A percentile compares a stretch with the other conserved stretches of the same genome.
These are phyloP conservation scores for Aureobasidium zeae DNA, from an alignment of 2,329 filamentous ascomycete species.

Conservation along the genomic window DNA sequence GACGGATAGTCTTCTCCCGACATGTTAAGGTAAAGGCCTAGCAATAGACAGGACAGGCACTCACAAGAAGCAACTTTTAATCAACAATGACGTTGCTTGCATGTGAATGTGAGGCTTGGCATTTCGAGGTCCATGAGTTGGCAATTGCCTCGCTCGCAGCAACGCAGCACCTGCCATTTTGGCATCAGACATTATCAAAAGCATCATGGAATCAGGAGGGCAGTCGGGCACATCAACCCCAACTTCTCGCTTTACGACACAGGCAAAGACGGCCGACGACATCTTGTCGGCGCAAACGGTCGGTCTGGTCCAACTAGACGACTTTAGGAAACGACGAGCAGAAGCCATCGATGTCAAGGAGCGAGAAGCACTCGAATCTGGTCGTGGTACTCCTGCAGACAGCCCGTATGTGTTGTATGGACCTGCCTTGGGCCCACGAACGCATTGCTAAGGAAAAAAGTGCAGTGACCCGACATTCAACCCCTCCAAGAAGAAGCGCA, in stretches of 20 bases:
- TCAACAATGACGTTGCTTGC: neutral
- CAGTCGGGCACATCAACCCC: conserved; percentile 21
- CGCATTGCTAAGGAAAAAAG: conserved; percentile 46
- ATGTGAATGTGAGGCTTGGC: conserved; percentile 12
- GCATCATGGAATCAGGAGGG: conserved; percentile 17
- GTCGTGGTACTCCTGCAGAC: conserved; percentile 39
- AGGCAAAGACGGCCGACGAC: conserved; percentile 69
- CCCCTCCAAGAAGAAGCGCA: conserved; percentile 51
- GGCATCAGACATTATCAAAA: no score
- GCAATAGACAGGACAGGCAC: no score
- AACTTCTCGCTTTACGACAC: conserved; percentile 58
- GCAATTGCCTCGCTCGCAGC: no score
- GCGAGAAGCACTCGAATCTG: conserved; percentile 13
- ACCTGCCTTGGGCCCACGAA: conserved; percentile 19
- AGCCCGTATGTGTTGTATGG: conserved; percentile 39
- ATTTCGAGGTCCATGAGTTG: no score
- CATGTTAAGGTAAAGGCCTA: no score
- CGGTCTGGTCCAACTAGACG: conserved; percentile 80
- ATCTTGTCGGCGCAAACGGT: conserved; percentile 78
- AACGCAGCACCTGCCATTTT: no score
- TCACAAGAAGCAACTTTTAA: no score
- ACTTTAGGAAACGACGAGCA: conserved; percentile 91
- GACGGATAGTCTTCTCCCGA: conserved; percentile 15
- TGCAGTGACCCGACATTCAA: conserved; percentile 45
- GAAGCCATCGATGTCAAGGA: conserved; percentile 80